Evolutionary conservation across 2,329 filamentous ascomycete genomes (phyloP).

Genomic region (Arthrinium puccinioides): DNA sequence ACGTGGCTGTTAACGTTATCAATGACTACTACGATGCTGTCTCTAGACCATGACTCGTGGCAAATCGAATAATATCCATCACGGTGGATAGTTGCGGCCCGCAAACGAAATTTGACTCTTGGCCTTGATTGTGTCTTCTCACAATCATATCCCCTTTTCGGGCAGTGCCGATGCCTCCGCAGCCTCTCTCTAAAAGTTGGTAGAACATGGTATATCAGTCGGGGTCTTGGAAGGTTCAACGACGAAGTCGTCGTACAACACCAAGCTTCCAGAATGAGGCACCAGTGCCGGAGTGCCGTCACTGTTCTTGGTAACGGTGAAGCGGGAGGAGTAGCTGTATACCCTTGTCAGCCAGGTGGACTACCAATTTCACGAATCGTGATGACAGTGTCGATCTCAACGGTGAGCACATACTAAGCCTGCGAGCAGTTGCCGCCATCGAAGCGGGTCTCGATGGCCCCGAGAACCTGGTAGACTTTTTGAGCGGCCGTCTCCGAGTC

Average conservation of each 20-base stretch:
- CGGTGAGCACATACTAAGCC: background rate
- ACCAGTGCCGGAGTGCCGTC: background rate
- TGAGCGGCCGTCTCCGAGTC: background rate
- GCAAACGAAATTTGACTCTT: too few relatives aligned
- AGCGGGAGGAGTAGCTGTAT: background rate
- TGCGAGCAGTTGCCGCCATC: background rate
- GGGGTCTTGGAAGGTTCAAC: background rate
- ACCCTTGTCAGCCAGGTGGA: background rate
- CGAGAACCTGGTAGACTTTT: conserved; percentile 1
- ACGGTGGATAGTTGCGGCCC: too few relatives aligned
- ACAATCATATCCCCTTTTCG: too few relatives aligned
- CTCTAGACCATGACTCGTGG: too few relatives aligned
- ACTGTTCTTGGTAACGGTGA: background rate
- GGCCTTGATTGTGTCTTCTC: too few relatives aligned
- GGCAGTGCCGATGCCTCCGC: too few relatives aligned
- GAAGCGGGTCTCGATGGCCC: background rate
- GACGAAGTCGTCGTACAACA: background rate
- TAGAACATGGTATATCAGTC: background rate
- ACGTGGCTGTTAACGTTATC: too few relatives aligned
- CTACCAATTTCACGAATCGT: background rate
- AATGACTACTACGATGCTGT: too few relatives aligned
- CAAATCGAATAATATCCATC: too few relatives aligned
- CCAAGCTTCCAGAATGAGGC: background rate
- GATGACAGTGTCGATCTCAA: background rate
- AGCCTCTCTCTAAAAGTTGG: too few relatives aligned